Evolutionary conservation across 2,329 filamentous ascomycete genomes (phyloP), one percentile per base, ranked within the genome.

Genomic region (Blastomyces gilchristii): DNA sequence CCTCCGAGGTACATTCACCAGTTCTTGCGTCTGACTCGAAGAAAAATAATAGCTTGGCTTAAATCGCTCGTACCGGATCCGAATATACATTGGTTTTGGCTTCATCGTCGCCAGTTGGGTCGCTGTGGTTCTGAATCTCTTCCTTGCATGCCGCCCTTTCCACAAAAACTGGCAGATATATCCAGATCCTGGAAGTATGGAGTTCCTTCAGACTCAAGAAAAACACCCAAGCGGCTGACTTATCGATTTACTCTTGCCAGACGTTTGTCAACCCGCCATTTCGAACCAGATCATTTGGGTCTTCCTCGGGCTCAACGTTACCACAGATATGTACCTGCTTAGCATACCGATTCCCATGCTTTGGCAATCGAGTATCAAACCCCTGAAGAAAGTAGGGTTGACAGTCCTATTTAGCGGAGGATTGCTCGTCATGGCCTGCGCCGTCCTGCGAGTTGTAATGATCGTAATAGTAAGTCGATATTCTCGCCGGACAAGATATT

Each of bases 201-300:
- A 37, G 8, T 54, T 54, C 37, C 34, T n/a, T 37, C 75, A 16
- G 58, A 28, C 18, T 12, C 63, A 25, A 12, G 28, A 22, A 6
- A 63, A n/a, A 63, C 64, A 43, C 45, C 64, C 61, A 49, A 61
- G 63, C 53, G n/a, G 57, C 18, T 31, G 61, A 49, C 56, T 54
- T 43, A 8, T 43, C 62, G 14, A 56, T 11, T 52, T 47, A 43
- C 52, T 6, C 80, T 22, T 18, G 77, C 39, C 28, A 58, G 56
- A 58, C 45, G 37, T 43, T 22, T 75, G 1, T 76, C 81, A 62
- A 71, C 78, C 8, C 73, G 80, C 60, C 85, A 84, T 65, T 75
- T 84, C 8, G 60, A 77, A 2, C 85, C 83, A 5, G 84, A 86
- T 65, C 54, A 83, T 1, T 85, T 85, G 64, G 75, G 85, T 22